Base-by-base conservation (phyloP, 2,329 filamentous ascomycete genomes). In the Chrysoporthe deuterocubensis region DNA sequence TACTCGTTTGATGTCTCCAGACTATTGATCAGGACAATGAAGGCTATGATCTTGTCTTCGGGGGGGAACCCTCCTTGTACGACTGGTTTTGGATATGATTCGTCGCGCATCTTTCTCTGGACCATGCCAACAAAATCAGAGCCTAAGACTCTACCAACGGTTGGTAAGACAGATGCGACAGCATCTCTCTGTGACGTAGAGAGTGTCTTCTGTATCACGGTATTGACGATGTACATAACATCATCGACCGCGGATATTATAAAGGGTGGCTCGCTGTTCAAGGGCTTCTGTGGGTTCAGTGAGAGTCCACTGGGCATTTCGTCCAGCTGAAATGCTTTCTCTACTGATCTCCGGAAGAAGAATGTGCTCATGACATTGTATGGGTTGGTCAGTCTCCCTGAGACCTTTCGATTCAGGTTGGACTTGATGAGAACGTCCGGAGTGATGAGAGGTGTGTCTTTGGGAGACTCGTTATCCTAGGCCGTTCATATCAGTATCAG, bases 151-250 rank as follows among this genome's bases (percentile, higher is more conserved):
- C 93, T 88, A 21, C 91, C 88, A 5, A 98, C 84, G 0, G 90
- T 91, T 2, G 94, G 91, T 37, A 97, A 81, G 7, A 97, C 92
- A 67, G 88, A 92, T 54, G 88, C 88, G 32, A 97, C 87, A 3
- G 97, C 89, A 21, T 90, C 85, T 72, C 90, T 85, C 76, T 97
- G 94, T 2, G 92, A 93, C 0, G 96, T 98, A 0, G 92, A 91
- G 32, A 98, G 83, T 0, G 93, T 92, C 71, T 95, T 90, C 71
- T 96, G 91, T 8, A 98, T 84, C 44, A 98, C 92, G 62, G 95
- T 91, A 76, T 96, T 97, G 76, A 97, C 92, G 73, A 99, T 97
- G 80, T 98, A 99, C 95, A 99, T 98, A 75, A 98, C 94, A 80
- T 97, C 96, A 81, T 99, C 96, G 9, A 99, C 94, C 0, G 95